Conservation (phyloP, 306 rosid species). For the Pueraria montana region DNA sequence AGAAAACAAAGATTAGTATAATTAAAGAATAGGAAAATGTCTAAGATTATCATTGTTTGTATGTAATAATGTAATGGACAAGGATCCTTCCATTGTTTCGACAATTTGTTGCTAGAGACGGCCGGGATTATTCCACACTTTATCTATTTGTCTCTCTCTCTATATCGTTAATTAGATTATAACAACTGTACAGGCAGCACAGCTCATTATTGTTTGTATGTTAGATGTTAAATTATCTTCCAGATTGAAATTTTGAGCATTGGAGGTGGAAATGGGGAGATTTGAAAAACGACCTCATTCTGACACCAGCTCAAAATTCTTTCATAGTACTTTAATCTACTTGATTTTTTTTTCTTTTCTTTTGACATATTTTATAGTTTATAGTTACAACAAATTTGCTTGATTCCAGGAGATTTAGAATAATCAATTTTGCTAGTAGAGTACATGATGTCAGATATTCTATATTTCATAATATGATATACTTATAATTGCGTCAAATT, state of each 20-base stretch:
- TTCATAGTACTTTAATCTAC: not conserved
- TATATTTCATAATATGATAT: too few relatives aligned
- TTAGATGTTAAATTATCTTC: not conserved
- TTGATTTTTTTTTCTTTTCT: not conserved
- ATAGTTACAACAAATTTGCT: not conserved
- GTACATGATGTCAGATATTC: not conserved
- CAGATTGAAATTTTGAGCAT: slow-evolving; percentile 34
- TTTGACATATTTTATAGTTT: not conserved
- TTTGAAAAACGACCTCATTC: slow-evolving; percentile 36
- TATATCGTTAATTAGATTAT: not conserved
- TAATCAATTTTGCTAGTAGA: not conserved
- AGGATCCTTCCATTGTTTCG: not conserved
- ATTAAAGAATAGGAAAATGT: not conserved
- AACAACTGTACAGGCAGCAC: not conserved
- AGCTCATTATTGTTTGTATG: not conserved
- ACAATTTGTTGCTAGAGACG: not conserved
- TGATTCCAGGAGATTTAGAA: slow-evolving; percentile 37
- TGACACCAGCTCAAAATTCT: slow-evolving; percentile 22
- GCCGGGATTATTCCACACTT: not conserved
- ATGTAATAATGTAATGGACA: slow-evolving; percentile 17
- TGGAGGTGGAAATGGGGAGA: slow-evolving; percentile 19
- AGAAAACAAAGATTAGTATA: not conserved
- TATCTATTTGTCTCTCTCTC: not conserved
- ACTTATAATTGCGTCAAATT: too few relatives aligned
- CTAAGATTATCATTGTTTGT: not conserved